Conservation (phyloP, 164 flowering plant genomes). For the Dillenia turbinata region DNA sequence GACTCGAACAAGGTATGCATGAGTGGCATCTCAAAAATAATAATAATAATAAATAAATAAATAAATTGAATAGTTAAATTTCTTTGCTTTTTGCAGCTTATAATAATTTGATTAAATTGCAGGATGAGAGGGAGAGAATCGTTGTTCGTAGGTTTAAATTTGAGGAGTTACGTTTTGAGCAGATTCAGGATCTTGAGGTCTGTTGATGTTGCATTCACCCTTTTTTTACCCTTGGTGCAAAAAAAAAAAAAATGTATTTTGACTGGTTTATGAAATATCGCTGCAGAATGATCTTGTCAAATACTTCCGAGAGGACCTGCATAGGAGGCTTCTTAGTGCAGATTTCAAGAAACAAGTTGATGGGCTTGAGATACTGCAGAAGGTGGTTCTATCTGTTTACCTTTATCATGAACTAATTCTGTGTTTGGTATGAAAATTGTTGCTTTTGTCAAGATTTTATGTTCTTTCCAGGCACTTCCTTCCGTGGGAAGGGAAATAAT, state of each 20-base stretch:
- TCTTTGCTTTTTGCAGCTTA: background rate
- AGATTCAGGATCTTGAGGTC: slow-evolving; percentile 98
- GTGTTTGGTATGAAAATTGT: background rate
- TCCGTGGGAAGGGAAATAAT: slow-evolving; percentile 63
- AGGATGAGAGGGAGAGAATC: slow-evolving; percentile 95
- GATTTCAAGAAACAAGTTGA: slow-evolving; percentile 97
- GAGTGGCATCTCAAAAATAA: too few relatives aligned
- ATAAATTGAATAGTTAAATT: too few relatives aligned
- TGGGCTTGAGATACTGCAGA: slow-evolving; percentile 91
- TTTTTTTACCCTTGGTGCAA: background rate
- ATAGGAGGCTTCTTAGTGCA: slow-evolving; percentile 68
- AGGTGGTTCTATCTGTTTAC: slow-evolving; percentile 40
- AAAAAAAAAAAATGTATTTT: background rate
- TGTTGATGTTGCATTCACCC: slow-evolving; percentile 3
- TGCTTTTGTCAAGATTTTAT: background rate
- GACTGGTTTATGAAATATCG: slow-evolving; percentile 1
- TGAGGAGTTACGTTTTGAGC: slow-evolving; percentile 91
- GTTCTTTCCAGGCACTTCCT: slow-evolving; percentile 64
- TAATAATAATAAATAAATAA: too few relatives aligned
- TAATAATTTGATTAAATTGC: slow-evolving; percentile 15
- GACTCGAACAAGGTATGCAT: slow-evolving; percentile 86
- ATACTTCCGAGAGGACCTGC: slow-evolving; percentile 89
- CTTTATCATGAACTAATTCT: slow-evolving; percentile 1
- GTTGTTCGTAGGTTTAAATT: slow-evolving; percentile 81
- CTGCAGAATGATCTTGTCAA: slow-evolving; percentile 80